Evolutionary conservation across 1,284 basidiomycete species (phyloP), one percentile per base, ranked within the genome.

Genomic region (Apiotrichum gracile): DNA sequence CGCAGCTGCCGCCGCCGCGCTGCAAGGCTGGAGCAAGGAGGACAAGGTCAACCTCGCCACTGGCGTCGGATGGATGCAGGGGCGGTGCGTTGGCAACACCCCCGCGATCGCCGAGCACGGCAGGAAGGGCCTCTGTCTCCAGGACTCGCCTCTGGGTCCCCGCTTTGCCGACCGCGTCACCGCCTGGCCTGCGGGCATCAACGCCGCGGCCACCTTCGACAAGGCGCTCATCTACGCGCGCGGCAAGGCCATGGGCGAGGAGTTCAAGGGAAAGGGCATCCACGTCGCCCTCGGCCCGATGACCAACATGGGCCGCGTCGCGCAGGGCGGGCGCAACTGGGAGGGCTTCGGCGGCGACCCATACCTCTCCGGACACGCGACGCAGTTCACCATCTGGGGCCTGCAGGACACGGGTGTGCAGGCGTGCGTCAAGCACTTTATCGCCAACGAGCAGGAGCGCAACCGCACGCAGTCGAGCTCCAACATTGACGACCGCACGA

Each of bases 261-360:
- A 94, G 74, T 84, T 85, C 73, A 79, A 80, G 57, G 84, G 81
- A 35, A 91, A 92, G 68, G 91, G 91, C 40, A 85, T 86, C 53
- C 81, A 93, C 65, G 78, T 86, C 52, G 81, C 80, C 7, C 76
- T 87, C 13, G 84, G 84, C 12, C 75, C 73, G 1, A 68, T 68
- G 64, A 73, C 69, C 44, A 74, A 75, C 54, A 47, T 85, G 48
- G 79, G 78, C 51, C 79, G 85, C 17, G 78, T 77, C 1, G 81
- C 84, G 5, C 80, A 80, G 17, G 82, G 78, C 4, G 89, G 89
- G 0, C 77, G 89, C 12, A 89, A 88, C 70, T 92, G 87, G 87
- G 88, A 92, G 77, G 87, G 86, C 10, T 90, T 88, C 58, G 85
- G 87, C 45, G 68, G 55, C 25, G 70, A 73, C 58, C 87, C 88